Evolutionary conservation across 2,329 filamentous ascomycete species (phyloP), one percentile per base, ranked within the genome.

Genomic region (Metarhizium rileyi): DNA sequence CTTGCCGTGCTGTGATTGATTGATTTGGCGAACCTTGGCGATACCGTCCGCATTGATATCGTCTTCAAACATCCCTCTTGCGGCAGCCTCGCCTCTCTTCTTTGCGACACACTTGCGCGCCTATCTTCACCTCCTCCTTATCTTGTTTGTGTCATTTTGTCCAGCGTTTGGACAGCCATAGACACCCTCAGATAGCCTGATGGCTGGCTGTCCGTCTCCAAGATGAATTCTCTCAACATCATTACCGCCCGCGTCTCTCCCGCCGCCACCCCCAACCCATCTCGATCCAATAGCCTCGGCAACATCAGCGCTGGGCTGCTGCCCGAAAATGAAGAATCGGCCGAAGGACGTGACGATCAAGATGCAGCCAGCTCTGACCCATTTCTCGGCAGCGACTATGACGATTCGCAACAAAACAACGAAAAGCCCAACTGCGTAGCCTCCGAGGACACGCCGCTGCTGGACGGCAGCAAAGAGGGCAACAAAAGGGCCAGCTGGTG

Each of bases 201-300:
- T 83, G 80, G 80, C 76, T 75, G 69, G 66, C 67, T 66, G 61
- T 66, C 66, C 60, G 59, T 63, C 60, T 68, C 70, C 75, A 87
- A 78, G 72, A 96, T 96, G 91, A 96, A 96, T 83, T 95, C 90
- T 62, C 77, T 95, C 75, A 95, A 93, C 73, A 88, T 95, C 68
- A 81, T 96, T 67, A 93, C 89, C 63, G 83, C 87, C 66, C 84
- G 86, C 72, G 87, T 90, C 66, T 82, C 81, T 59, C 78, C 80
- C 57, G 67, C 79, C 49, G 70, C 78, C 52, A 80, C 73, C 58
- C 74, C 78, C 30, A 64, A 66, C 42, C 74, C 78, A 49, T 76
- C 80, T 51, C 75, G 80, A 64, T 77, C 78, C 54, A 83, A 81
- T 65, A 83, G 80, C 26, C 70, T 81, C 60, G 72, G 71, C 58